phyloP scores from a whole-genome alignment of 176 grass and related monocot species.

The Carex pumila region DNA sequence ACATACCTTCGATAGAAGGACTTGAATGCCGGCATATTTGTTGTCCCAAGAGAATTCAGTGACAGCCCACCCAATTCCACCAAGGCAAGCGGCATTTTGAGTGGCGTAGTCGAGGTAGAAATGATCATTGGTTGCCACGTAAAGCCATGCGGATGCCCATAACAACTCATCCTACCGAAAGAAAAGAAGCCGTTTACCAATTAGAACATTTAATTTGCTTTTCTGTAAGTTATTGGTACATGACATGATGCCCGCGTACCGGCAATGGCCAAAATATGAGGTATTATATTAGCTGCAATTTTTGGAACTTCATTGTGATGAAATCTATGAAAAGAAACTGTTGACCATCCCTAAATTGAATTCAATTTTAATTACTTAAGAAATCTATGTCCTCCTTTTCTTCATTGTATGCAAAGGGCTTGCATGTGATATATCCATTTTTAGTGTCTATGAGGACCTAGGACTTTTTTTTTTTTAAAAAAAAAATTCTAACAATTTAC shows the following conservation, averaged over 20 bases:
- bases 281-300: too few relatives aligned
- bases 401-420: not conserved
- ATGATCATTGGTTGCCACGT: constrained; percentile 62
- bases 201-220: not conserved
- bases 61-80: constrained; percentile 73
- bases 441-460: too few relatives aligned
- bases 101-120: constrained; percentile 56
- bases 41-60: constrained; percentile 94
- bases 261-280: too few relatives aligned
- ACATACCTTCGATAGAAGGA: constrained; percentile 63
- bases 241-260: too few relatives aligned
- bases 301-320: not conserved
- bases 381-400: not conserved
- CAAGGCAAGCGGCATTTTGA: constrained; percentile 47
- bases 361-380: too few relatives aligned
- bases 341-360: not conserved
- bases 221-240: not conserved
- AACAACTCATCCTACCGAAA: constrained; percentile 65
- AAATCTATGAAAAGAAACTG: not conserved
- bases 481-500: not conserved
- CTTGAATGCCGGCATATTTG: constrained; percentile 87
- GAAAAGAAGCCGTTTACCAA: not conserved
- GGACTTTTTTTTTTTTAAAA: too few relatives aligned
- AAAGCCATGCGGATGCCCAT: constrained; percentile 83
- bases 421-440: too few relatives aligned